Evolutionary conservation across 495 filamentous ascomycete genomes (phyloP), one percentile per base, ranked within the genome.

Genomic region (Aspergillus sclerotiicarbonarius): DNA sequence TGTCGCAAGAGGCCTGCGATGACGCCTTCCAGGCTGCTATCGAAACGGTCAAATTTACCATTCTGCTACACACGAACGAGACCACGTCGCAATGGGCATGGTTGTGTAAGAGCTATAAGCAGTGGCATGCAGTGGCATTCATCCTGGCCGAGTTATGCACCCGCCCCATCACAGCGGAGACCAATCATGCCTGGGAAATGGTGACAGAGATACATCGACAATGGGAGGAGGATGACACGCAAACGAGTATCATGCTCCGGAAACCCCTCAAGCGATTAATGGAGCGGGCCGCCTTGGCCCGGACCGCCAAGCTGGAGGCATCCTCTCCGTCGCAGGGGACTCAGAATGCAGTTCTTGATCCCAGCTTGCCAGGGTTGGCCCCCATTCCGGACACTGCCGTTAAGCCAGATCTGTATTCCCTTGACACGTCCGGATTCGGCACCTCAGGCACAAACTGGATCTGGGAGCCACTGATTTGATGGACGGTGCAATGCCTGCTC

Each of bases 61-160:
- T 81, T 33, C 65, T 85, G 7, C 71, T 91, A 6, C 83, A 86
- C 60, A 80, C 72, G 7, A 85, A 89, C 53, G 71, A 77, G n/a
- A 71, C 75, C 3, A 82, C 79, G 6, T 77, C 79, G 51, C 82
- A 84, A 41, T 93, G 86, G 82, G 80, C 83, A 19, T 94, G 90
- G 90, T 78, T 92, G 7, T 90, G 88, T 72, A 82, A 84, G 69
- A 91, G 86, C 6, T 92, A 91, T 66, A 85, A 84, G 18, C 87
- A 92, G 56, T 87, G 86, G 82, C 85, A 92, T 55, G 86, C 87
- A 7, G 78, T 92, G 5, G 87, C 86, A 6, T 90, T 86, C 59
- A 75, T 70, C 13, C 71, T 95, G 8, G 79, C 87, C 0, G 91
- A 94, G 60, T 78, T 91, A 5, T 84, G 85, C 63, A 72, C 80